Base-by-base conservation (phyloP, 164 flowering plant species). In the Houttuynia cordata region DNA sequence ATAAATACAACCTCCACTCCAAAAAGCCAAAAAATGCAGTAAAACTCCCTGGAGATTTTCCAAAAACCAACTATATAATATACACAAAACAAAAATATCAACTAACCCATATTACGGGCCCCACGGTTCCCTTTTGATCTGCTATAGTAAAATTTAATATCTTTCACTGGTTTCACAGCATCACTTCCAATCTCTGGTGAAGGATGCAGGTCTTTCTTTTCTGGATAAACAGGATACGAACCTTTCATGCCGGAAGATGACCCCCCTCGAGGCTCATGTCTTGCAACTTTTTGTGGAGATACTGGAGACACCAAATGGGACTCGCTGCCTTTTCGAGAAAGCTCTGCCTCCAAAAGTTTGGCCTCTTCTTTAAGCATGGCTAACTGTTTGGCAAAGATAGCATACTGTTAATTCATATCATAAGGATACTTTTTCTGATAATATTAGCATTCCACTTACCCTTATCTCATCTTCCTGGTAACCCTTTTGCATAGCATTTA, bases 381-480 rank as follows among this genome's bases (percentile, higher is more conserved):
- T 54, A 83, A 69, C 99, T 90, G 81, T 60, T 71, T 65, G 58
- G 59, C 24, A 13, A 14, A 30, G 23, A 30, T 24, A 67, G 24
- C 34, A 51, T 20, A 40, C 19, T 51, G 51, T 37, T 17, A 18
- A 15, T 39, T 25, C 49, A 64, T 53, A 49, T 51, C 42, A 10
- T 47, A 63, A 51, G 19, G 22, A 52, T 24, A 55, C 30, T 54
- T 57, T 45, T 4, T 12, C 2, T 2, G n/a, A 14, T 2, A 14
- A 45, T 10, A 17, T 45, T 45, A 45, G 49, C 14, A 41, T 37
- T 41, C 62, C 53, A 60, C 34, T 67, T 83, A 94, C 97, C 91
- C 84, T 83, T 66, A 79, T 69, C 72, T 91, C 93, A 74, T 88
- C 88, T 71, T 91, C 96, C 60, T 78, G 82, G 62, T 88, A 60